Evolutionary conservation across 495 filamentous ascomycete genomes (phyloP), one percentile per base, ranked within the genome.

Genomic region (Hypoxylon rickii): DNA sequence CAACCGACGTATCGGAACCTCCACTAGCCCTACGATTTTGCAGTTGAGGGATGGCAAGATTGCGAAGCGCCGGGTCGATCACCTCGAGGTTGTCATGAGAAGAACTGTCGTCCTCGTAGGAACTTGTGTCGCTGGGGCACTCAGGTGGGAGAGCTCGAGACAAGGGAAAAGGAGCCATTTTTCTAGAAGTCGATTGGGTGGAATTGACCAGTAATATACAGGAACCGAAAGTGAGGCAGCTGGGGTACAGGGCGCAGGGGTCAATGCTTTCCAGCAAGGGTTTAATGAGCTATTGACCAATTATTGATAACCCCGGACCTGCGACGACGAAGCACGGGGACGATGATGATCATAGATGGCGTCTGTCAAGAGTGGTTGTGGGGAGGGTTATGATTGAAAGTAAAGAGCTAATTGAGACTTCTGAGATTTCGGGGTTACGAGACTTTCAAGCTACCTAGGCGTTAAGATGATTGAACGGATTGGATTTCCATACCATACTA

Each of bases 41-140:
- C 15, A 72, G 58, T 19, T 62, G 65, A 51, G 54, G 55, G 32
- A 70, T 41, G 15, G 72, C 54, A 20, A 76, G 61, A 22, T 72
- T 68, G n/a, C 56, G 46, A 15, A 76, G 70, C 3, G 63, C 31
- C 29, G 46, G 45, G 31, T 42, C 16, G 51, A 57, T 61, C 21
- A 51, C 36, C n/a, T 65, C 47, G 57, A 54, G 38, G 48, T 50
- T 57, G 53, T 59, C 37, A 37, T 50, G 53, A 43, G 47, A 44
- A 38, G 39, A 51, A 29, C 44, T 48, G 36, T 54, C 52, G 37
- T 52, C 44, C 32, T 51, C 44, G 12, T 29, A 32, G 34, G 49
- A 46, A 31, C 44, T 44, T 33, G 49, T 58, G 49, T 66, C 63
- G 55, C 63, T 55, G 32, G 48, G 51, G 60, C 58, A 58, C 52